A percentile compares a stretch with the other conserved stretches of the same genome.
Conservation (phyloP, 2,329 filamentous ascomycete genomes). For the Davidsoniella neocaledoniae region DNA sequence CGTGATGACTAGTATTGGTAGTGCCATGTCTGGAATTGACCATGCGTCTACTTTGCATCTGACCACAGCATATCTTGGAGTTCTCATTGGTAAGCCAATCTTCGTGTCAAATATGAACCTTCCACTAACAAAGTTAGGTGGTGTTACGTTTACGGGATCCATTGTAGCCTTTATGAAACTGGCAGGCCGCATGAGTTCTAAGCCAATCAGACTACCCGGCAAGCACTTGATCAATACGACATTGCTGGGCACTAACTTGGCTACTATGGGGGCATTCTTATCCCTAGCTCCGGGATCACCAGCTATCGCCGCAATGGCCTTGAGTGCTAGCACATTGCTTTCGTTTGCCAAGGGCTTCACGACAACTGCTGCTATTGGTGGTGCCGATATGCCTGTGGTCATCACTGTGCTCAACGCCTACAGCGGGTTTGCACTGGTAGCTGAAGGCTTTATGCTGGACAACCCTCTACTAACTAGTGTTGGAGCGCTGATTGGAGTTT, state of each 20-base stretch:
- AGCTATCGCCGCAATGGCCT: slow-evolving; percentile 58
- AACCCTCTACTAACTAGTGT: slow-evolving; percentile 74
- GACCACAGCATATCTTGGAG: slow-evolving; percentile 71
- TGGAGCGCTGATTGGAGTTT: slow-evolving; percentile 74
- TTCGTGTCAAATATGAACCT: slow-evolving; percentile 2
- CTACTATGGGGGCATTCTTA: slow-evolving; percentile 70
- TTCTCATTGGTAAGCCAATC: slow-evolving; percentile 47
- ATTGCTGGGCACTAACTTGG: slow-evolving; percentile 58
- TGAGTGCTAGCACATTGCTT: slow-evolving; percentile 58
- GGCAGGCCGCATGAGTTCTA: slow-evolving; percentile 65
- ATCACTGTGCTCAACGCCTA: slow-evolving; percentile 86
- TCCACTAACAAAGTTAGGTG: slow-evolving; percentile 23
- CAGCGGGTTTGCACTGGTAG: slow-evolving; percentile 76
- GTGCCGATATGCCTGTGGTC: slow-evolving; percentile 87
- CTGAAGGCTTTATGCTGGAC: slow-evolving; percentile 82
- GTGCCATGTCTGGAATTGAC: slow-evolving; percentile 57
- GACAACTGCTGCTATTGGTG: slow-evolving; percentile 74
- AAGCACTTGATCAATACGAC: slow-evolving; percentile 60
- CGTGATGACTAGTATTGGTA: slow-evolving; percentile 75
- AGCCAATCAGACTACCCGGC: slow-evolving; percentile 54
- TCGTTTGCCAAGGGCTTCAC: slow-evolving; percentile 80
- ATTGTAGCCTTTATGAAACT: slow-evolving; percentile 83
- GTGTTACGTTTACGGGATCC: slow-evolving; percentile 80
- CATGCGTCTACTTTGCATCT: slow-evolving; percentile 64
- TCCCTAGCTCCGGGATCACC: slow-evolving; percentile 68